These are phyloP conservation scores for Oryza australiensis DNA, from an alignment of 176 grass and related monocot species.

Conservation along the genomic window DNA sequence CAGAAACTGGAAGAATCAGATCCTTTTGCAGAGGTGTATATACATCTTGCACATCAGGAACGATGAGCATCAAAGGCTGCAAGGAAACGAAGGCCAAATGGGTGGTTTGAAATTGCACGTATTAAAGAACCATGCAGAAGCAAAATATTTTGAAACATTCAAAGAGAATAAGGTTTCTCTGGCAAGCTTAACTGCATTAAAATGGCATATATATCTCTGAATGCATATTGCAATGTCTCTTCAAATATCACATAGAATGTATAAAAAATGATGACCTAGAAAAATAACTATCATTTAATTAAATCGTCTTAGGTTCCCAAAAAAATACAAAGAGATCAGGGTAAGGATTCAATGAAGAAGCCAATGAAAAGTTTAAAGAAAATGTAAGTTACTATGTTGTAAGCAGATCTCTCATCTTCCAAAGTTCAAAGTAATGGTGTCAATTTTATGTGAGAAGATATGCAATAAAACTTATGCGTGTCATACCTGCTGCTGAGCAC, in stretches of 20 bases:
- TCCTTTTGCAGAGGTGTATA: conserved; percentile 81
- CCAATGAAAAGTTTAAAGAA: background rate
- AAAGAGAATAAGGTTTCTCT: background rate
- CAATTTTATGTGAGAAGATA: background rate
- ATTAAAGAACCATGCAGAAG: background rate
- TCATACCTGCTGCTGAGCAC: conserved; percentile 75
- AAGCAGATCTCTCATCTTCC: background rate
- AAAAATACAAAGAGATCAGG: background rate
- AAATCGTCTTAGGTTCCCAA: background rate
- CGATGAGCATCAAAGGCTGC: conserved; percentile 87
- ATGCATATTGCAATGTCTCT: background rate
- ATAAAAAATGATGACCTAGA: background rate
- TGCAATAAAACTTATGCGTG: background rate
- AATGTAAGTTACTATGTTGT: background rate
- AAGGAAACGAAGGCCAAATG: conserved; percentile 16
- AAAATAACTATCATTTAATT: background rate
- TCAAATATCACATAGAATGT: background rate
- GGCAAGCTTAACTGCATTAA: background rate
- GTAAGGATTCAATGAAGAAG: background rate
- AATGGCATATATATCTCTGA: background rate
- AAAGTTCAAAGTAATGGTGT: background rate
- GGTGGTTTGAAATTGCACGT: background rate
- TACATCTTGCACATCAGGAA: conserved; percentile 84
- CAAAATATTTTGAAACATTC: conserved; percentile 3
- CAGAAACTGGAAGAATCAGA: conserved; percentile 69